Percentiles rank a stretch among this genome's conserved stretches.
Conservation (phyloP, 2,329 filamentous ascomycete species). For the Fusarium sororula region DNA sequence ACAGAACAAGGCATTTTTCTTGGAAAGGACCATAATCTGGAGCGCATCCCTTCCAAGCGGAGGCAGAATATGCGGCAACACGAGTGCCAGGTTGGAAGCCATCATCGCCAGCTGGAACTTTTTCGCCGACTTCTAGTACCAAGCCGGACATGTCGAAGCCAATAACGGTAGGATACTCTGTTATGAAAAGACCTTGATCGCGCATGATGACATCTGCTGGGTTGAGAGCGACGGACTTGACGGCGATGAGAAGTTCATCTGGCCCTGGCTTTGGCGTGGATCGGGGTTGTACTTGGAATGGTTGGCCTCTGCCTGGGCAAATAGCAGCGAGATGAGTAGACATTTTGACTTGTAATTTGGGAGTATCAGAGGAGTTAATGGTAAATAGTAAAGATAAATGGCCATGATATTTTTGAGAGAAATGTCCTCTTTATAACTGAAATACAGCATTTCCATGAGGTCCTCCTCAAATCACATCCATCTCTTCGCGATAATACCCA, state of each 20-base stretch:
- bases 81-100: conserved; percentile 48
- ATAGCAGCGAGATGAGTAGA: conserved; percentile 54
- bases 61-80: conserved; percentile 51
- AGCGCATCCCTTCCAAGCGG: conserved; percentile 53
- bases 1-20: conserved; percentile 53
- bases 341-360: conserved; percentile 27
- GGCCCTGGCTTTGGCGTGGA: conserved; percentile 56
- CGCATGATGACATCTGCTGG: conserved; percentile 56
- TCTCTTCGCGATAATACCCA: not conserved
- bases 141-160: conserved; percentile 56
- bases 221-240: conserved; percentile 60
- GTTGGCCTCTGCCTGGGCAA: conserved; percentile 46
- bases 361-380: not conserved
- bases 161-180: conserved; percentile 52
- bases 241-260: conserved; percentile 56
- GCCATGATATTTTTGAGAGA: rapidly evolving
- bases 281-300: conserved; percentile 50
- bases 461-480: not conserved
- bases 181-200: conserved; percentile 53
- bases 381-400: not conserved
- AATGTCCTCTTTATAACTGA: not conserved
- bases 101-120: conserved; percentile 44
- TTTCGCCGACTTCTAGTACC: conserved; percentile 52
- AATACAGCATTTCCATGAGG: too few species aligned
- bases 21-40: conserved; percentile 60